Base-by-base conservation (phyloP, 1,284 basidiomycete genomes). In the Ceratobasidium sp. region DNA sequence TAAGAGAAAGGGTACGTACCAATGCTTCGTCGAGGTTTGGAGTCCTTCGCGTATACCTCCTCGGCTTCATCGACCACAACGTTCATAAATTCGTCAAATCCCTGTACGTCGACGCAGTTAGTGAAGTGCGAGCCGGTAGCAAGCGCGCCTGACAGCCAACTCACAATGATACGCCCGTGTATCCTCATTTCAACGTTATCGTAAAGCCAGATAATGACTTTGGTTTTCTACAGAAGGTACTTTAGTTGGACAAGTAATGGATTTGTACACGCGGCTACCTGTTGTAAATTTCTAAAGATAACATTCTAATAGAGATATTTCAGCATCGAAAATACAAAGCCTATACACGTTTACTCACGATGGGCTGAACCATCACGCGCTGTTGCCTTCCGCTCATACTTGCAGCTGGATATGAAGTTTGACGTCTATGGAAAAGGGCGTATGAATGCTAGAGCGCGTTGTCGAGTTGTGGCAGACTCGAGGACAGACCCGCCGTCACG, bases 41-140 rank as follows among this genome's bases (percentile, higher is more conserved):
- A 90, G 71, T 94, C 94, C 84, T 96, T 95, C 64, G 97, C 91
- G 84, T 92, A 97, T 7, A 99, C 94, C 86, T 99, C 98, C 79
- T 92, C 91, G 55, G 97, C 96, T 80, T 99, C 96, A 83, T 98
- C 97, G n/a, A 98, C 88, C 28, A 98, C 96, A 26, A 99, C 88
- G 85, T 99, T 99, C 98, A 99, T 99, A 86, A 99, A 99, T 86
- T 99, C 98, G 85, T 99, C 98, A 84, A 99, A 99, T 28, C 98
- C 98, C 97, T 98, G 85, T 78, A 42, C 23, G 28, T 63, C 46
- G 42, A 77, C 58, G 67, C 83, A 83, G 81, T 55, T 53, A 23
- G 80, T 77, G 18, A 77, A 60, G 61, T 64, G 53, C 23, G 46
- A 80, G 51, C 10, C 56, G 77, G 73, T 56, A 60, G 44, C 40